phyloP scores from a whole-genome alignment of 805 yeast species.

The Soucietia sequanensis region DNA sequence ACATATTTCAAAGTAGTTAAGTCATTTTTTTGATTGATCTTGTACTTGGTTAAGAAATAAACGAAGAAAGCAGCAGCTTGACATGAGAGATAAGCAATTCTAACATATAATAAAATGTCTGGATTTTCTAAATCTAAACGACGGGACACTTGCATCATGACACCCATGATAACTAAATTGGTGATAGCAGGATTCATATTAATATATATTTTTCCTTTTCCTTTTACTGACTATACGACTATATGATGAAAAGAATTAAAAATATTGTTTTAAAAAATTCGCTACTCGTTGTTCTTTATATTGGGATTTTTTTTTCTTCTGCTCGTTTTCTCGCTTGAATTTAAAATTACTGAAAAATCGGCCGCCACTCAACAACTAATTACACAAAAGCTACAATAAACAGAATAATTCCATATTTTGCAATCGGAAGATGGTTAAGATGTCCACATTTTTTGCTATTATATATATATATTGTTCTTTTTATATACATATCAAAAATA shows the following conservation, averaged over 20 bases:
- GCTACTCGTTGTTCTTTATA: too few relatives aligned
- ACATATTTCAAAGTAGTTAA: conserved; percentile 89
- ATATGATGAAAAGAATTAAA: too few relatives aligned
- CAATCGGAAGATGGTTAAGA: background rate
- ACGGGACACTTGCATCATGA: conserved; percentile 94
- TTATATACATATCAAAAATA: background rate
- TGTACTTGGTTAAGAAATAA: conserved; percentile 61
- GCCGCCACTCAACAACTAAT: too few relatives aligned
- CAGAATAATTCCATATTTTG: too few relatives aligned
- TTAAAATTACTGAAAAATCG: too few relatives aligned
- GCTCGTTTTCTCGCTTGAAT: too few relatives aligned
- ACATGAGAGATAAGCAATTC: conserved; percentile 68
- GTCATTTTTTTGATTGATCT: conserved; percentile 76
- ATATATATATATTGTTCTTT: conserved; percentile 1
- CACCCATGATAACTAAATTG: conserved; percentile 86
- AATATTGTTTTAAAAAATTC: too few relatives aligned
- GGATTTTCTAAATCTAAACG: conserved; percentile 88
- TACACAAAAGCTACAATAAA: too few relatives aligned
- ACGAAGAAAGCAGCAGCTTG: conserved; percentile 62
- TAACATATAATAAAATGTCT: conserved; percentile 64
- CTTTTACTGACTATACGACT: too few relatives aligned
- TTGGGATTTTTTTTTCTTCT: too few relatives aligned
- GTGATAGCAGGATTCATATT: conserved; percentile 84
- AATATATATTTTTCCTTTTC: too few relatives aligned
- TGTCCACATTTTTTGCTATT: conserved; percentile 2